Evolutionary conservation across 192 early-diverging fungal species (phyloP), one percentile per base, ranked within the genome.

Genomic region (Backusella sp.): DNA sequence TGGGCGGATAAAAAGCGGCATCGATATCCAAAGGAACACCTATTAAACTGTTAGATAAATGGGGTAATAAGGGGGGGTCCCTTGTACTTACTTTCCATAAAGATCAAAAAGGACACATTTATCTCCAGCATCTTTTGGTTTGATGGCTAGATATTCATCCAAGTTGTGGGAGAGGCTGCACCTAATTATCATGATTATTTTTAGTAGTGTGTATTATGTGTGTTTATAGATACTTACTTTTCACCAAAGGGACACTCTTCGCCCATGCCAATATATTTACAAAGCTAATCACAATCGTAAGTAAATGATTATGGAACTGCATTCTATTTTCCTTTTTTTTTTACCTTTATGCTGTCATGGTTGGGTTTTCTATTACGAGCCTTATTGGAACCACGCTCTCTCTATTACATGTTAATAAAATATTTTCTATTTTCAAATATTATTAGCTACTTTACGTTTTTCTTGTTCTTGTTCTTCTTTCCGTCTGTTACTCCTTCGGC

Each of bases 131-230:
- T 99, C 96, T 6, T 86, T 80, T 15, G 79, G 89, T 74, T 96
- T 97, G 19, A 79, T 39, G 0, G 80, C 85, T 62, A 98, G 59
- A 73, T 93, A 99, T 19, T 72, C 86, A 6, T 82, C 79, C 2
- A 95, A 68, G 73, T 98, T 94, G 83, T 99, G 97, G 41, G 84
- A 90, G 66, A 85, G 92, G 68, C 85, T 88, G 84, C 97, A 98
- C 5, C 84, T 76, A 8, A 70, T 68, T 44, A 42, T 7, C 59
- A 11, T 23, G 19, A 3, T 19, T 15, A 19, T 44, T 44, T 44
- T 28, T 28, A 28, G 28, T 4, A 44, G 14, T 14, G 5, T 32
- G 0, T 32, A 32, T 32, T 32, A 3, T 32, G 32, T 19, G 11
- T 15, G 3, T 12, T 44, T 3, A 77, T 53, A 12, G 49, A 7